Evolutionary conservation across 257 asterid genomes (phyloP), one percentile per base, ranked within the genome.

Genomic region (Fraxinus anomala): DNA sequence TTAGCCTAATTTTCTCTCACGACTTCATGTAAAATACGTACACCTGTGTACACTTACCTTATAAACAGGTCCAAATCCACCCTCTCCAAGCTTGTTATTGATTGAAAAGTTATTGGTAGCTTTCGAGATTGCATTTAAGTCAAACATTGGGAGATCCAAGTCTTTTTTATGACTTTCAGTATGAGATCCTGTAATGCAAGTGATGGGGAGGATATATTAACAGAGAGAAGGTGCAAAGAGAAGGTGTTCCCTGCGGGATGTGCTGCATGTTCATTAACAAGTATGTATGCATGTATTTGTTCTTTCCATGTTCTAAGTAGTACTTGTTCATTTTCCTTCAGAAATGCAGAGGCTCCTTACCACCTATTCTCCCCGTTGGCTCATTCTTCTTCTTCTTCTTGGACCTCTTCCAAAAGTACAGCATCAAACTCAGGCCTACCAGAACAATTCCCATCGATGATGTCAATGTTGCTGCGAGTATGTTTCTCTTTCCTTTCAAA

Each of bases 31-130:
- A 19, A 59, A 59, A 7, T 19, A 21, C 4, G 12, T 23, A 19
- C 26, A 19, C 13, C 30, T 21, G 30, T 8, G 30, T n/a, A 21
- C 28, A 5, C 28, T 59, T 73, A 79, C 82, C 82, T 84, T 81
- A 70, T 81, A 81, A 40, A 81, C 85, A 40, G 85, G 83, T 31
- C 87, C 85, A 42, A 84, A 21, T 84, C 87, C 42, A 80, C 87
- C 74, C 67, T 84, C 83, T 28, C 87, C 85, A 26, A 84, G 44
- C 67, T 59, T 59, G 67, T 59, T 59, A n/a, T 42, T 7, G n/a
- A 24, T 10, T 42, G 83, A 78, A 76, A 84, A 84, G 31, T 78
- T 49, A 67, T 63, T 31, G 3, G 84, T 83, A 61, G 84, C 84
- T 56, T 77, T 80, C 23, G 54, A 14, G 40, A 80, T 26, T 12